Base-by-base conservation (phyloP, 345 rosid species). In the Rhizophora apiculata region DNA sequence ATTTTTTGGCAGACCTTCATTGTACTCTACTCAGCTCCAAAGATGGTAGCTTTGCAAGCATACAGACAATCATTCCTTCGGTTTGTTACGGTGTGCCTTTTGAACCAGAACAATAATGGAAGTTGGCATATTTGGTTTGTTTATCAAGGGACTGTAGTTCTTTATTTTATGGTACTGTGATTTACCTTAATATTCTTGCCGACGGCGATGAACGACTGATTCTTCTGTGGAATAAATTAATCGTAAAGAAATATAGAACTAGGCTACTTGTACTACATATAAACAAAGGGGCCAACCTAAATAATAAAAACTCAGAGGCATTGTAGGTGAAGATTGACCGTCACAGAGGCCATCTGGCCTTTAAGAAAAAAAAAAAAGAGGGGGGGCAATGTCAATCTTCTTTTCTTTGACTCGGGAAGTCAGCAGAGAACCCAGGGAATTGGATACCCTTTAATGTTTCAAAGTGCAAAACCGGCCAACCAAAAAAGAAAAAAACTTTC, bases 311-410 rank as follows among this genome's bases (percentile, higher is more conserved):
- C 5, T 30, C 36, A 22, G 64, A 29, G 32, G 63, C 73, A 65
- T 67, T 69, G 64, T 79, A 16, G 80, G 77, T 77, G 73, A 62
- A 62, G 70, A 60, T 13, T 13, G 46, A 32, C 46, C 22, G 69
- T 73, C 76, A 57, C 65, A 68, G 18, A 21, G 3, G 72, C 71
- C 2, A 53, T 63, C 67, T 75, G 66, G 46, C 30, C 36, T 58
- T 31, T 20, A 20, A n/a, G 56, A 16, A 57, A 67, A 24, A 30
- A 30, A 30, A 30, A 31, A 31, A 31, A 31, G 0, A 30, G 5
- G 0, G 56, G 46, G 34, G 76, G 58, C 60, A 26, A 24, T 73
- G 73, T 75, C 82, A 64, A 74, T 75, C 60, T 68, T 52, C 72
- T 26, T 60, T 66, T 65, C 56, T 71, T 43, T 65, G 69, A 65